These are phyloP conservation scores for Sodiomyces alkalinus DNA, from an alignment of 2,329 filamentous ascomycete genomes.

Conservation along the genomic window DNA sequence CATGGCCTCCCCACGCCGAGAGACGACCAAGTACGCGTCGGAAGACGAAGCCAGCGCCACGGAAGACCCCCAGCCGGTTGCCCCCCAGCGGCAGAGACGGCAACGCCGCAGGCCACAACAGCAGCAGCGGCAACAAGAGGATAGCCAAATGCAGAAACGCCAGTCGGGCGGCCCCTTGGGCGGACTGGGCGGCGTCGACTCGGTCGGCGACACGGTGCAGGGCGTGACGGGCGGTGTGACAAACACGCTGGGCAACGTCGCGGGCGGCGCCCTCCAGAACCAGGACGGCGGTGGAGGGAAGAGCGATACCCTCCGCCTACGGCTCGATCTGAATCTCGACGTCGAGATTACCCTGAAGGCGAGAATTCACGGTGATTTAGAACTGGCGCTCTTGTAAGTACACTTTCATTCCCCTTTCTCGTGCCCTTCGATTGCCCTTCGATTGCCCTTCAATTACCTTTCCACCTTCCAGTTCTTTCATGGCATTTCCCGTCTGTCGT, in stretches of 20 bases:
- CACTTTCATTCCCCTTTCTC: neutral
- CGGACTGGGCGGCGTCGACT: conserved; percentile 14
- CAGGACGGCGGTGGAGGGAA: conserved; percentile 23
- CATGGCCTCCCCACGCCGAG: conserved; percentile 16
- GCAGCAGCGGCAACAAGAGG: conserved; percentile 9
- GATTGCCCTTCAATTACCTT: too few relatives aligned
- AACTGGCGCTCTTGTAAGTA: conserved; percentile 50
- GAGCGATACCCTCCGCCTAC: conserved; percentile 55
- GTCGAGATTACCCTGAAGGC: conserved; percentile 78
- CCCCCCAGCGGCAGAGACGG: conserved; percentile 11
- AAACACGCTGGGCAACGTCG: conserved; percentile 24
- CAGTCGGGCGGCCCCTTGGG: conserved; percentile 17
- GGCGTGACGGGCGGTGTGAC: conserved; percentile 23
- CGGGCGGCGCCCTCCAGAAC: conserved; percentile 18
- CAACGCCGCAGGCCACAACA: conserved; percentile 3
- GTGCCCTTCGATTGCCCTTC: conserved; percentile 3
- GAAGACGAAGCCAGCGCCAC: conserved; percentile 17
- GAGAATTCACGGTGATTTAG: conserved; percentile 72
- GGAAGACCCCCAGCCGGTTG: conserved; percentile 13
- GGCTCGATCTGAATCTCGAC: conserved; percentile 67
- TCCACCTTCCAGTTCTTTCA: too few relatives aligned
- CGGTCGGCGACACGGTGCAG: conserved; percentile 19
- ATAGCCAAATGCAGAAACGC: conserved; percentile 8
- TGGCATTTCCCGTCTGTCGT: too few relatives aligned
- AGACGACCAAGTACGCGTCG: conserved; percentile 20